Base-by-base conservation (phyloP, 441 rosid species). In the Arabidopsis lyrata region DNA sequence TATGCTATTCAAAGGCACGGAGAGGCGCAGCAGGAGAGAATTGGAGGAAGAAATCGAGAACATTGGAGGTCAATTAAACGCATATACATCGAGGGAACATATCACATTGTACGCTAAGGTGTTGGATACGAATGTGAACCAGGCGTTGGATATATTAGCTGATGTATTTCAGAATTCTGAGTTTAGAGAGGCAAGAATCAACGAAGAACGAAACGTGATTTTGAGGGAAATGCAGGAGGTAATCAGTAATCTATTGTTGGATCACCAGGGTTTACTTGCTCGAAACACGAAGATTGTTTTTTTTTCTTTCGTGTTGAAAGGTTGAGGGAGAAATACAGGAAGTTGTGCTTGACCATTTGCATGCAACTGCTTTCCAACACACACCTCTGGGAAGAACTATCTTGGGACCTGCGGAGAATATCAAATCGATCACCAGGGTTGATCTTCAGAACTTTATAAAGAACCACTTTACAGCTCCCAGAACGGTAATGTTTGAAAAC, bases 181-280 rank as follows among this genome's bases (percentile, higher is more conserved):
- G 55, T 95, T 95, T 12, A 9, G 5, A 2, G 97, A 92, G 8
- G 87, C 87, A 56, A 81, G 90, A 9, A 90, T 95, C 42, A 74
- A 39, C 48, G 76, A 94, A 5, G 98, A 95, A 64, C 81, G 97
- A 9, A 90, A 87, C 50, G 98, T 92, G n/a, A 95, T 95, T 78
- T 75, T 89, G 63, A 86, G 97, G 75, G 97, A 92, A 81, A 92
- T 95, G 98, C 88, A 90, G 66, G 98, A 92, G 99, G 99, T 95
- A 63, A 16, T 47, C 27, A 10, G 16, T 31, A 22, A 20, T 45
- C 10, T 5, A 6, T 15, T 45, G 18, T 44, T 1, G 8, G 3
- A 2, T 44, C 15, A 2, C 0, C 0, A n/a, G 5, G 4, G 2
- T n/a, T 14, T 13, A 4, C 14, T 41, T 3, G 45, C 45, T 45